Conservation (phyloP, 352 stramenopile genomes). For the Phytophthora uliginosa region DNA sequence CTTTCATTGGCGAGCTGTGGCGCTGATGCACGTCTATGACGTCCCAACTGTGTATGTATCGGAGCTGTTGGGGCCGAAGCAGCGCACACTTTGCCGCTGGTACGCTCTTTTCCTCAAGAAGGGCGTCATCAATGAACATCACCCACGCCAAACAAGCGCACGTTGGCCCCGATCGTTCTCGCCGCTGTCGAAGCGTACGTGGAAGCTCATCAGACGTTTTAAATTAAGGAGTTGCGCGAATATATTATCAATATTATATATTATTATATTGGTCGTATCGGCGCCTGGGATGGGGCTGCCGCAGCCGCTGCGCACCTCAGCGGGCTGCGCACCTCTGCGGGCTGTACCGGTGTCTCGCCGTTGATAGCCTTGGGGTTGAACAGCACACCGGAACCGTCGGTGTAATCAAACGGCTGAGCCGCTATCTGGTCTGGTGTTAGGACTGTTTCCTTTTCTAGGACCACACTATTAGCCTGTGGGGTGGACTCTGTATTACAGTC, state of each 20-base stretch:
- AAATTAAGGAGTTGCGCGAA: constrained; percentile 12
- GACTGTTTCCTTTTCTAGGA: too few species aligned
- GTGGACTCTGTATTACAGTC: too few species aligned
- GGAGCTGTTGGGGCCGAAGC: constrained; percentile 4
- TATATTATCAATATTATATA: not conserved
- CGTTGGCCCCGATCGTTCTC: not conserved
- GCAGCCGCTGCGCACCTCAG: too few species aligned
- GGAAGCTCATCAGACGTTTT: constrained; percentile 7
- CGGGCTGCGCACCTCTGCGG: too few species aligned
- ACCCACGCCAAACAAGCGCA: not conserved
- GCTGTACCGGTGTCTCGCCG: too few species aligned
- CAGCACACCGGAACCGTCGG: too few species aligned
- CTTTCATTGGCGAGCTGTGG: constrained; percentile 12
- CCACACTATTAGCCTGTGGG: too few species aligned
- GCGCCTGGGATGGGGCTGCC: too few species aligned
- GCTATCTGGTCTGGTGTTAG: too few species aligned
- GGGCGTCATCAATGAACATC: constrained; percentile 1
- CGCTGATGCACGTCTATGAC: constrained; percentile 4
- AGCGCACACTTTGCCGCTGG: constrained; percentile 10
- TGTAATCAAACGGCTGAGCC: too few species aligned
- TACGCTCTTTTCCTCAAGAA: constrained; percentile 4
- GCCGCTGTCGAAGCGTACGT: not conserved
- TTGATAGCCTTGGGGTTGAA: too few species aligned
- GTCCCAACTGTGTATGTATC: constrained; percentile 4
- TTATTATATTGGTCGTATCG: too few species aligned